These are phyloP conservation scores for Salvia sclarea DNA, from an alignment of 305 asterid species.

Conservation along the genomic window DNA sequence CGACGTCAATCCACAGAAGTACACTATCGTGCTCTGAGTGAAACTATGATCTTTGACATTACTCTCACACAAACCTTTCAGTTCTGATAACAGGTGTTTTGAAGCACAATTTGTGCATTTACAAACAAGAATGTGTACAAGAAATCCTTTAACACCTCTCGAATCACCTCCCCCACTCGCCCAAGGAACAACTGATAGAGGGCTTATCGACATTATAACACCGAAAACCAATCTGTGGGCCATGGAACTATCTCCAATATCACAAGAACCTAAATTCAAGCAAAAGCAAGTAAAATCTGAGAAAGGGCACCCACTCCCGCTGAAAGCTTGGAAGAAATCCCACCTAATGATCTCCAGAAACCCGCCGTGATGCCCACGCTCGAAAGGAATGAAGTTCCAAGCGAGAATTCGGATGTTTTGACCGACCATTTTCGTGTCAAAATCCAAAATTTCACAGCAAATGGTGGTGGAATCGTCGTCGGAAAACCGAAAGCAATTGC, in stretches of 20 bases:
- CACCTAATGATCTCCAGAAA: slow-evolving; percentile 74
- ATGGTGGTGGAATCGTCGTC: slow-evolving; percentile 57
- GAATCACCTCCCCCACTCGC: slow-evolving; percentile 33
- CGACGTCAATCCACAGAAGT: slow-evolving; percentile 65
- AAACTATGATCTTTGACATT: slow-evolving; percentile 52
- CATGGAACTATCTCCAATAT: slow-evolving; percentile 30
- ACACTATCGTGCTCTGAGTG: slow-evolving; percentile 44
- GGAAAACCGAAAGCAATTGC: slow-evolving; percentile 67
- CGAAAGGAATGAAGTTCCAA: slow-evolving; percentile 79
- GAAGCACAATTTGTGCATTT: slow-evolving; percentile 58
- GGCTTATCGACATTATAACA: slow-evolving; percentile 62
- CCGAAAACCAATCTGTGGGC: slow-evolving; percentile 47
- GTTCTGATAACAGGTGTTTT: slow-evolving; percentile 30
- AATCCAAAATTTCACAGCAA: slow-evolving; percentile 72
- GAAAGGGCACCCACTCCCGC: slow-evolving; percentile 31
- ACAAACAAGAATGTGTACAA: slow-evolving; percentile 64
- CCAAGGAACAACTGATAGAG: slow-evolving; percentile 64
- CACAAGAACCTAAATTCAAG: slow-evolving; percentile 38
- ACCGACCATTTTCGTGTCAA: slow-evolving; percentile 52
- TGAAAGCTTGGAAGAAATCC: slow-evolving; percentile 43
- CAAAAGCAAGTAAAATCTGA: slow-evolving; percentile 40
- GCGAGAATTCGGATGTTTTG: slow-evolving; percentile 47
- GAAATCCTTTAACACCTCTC: slow-evolving; percentile 59
- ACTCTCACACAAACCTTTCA: slow-evolving; percentile 34
- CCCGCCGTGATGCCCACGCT: slow-evolving; percentile 41